These are phyloP conservation scores for Entophlyctis helioformis DNA, from an alignment of 192 early-diverging fungal species.

Conservation along the genomic window DNA sequence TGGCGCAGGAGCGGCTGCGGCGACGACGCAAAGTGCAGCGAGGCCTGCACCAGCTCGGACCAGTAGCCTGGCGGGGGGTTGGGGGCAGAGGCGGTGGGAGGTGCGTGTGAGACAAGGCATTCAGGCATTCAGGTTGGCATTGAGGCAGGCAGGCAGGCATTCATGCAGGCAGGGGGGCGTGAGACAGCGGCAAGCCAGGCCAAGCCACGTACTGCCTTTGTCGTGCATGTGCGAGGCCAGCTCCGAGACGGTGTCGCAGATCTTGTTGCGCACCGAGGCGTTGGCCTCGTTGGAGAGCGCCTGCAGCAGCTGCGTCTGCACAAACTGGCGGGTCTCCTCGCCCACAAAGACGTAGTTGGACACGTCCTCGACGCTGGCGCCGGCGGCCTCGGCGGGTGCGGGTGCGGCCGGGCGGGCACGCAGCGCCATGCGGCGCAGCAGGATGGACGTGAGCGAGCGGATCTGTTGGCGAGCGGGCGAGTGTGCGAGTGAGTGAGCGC, in stretches of 20 bases:
- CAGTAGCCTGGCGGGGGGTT: slow-evolving; percentile 1
- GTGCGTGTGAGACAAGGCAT: no score
- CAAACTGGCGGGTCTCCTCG: slow-evolving; percentile 44
- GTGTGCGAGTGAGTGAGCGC: no score
- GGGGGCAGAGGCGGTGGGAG: no score
- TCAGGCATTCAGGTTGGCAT: no score
- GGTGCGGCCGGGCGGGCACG: slow-evolving; percentile 3
- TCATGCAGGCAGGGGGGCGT: no score
- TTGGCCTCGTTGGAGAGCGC: slow-evolving; percentile 67
- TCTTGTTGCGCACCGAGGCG: slow-evolving; percentile 70
- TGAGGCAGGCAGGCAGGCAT: no score
- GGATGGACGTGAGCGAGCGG: slow-evolving; percentile 53
- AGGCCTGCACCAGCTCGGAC: neutral
- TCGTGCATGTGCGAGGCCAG: slow-evolving; percentile 44
- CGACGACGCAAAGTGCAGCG: no score
- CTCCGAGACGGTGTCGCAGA: slow-evolving; percentile 89
- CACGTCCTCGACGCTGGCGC: slow-evolving; percentile 17
- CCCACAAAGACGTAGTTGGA: slow-evolving; percentile 67
- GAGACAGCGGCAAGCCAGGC: no score
- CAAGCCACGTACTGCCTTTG: slow-evolving; percentile 19
- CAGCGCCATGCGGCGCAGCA: slow-evolving; percentile 60
- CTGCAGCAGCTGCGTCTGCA: slow-evolving; percentile 66
- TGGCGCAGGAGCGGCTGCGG: slow-evolving; percentile 4
- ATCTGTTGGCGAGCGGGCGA: no score
- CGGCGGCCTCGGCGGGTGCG: slow-evolving; percentile 2